A percentile compares a stretch with the other conserved stretches of the same genome.
Conservation (phyloP, 257 asterid species). For the Verbena officinalis region DNA sequence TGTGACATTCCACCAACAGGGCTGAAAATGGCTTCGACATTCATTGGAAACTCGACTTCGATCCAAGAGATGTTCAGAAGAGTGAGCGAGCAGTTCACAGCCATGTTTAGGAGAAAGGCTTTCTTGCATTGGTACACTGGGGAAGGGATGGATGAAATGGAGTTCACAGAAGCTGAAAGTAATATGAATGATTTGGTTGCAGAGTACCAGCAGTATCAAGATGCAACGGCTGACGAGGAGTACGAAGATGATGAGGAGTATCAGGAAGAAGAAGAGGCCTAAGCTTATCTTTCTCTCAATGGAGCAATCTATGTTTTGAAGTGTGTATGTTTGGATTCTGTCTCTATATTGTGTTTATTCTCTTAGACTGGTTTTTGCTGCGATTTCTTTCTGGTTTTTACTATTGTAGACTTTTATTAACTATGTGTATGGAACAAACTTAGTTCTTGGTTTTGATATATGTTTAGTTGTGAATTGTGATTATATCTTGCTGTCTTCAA, state of each 20-base stretch:
- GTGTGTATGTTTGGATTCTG: slow-evolving; percentile 25
- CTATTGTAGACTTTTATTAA: background rate
- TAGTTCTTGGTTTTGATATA: background rate
- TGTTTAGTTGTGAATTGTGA: background rate
- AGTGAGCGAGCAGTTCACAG: slow-evolving; percentile 55
- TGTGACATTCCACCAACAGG: slow-evolving; percentile 60
- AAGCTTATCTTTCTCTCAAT: background rate
- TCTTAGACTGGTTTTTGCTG: slow-evolving; percentile 11
- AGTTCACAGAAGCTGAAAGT: slow-evolving; percentile 54
- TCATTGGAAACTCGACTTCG: slow-evolving; percentile 51
- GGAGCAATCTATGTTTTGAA: background rate
- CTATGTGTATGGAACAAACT: background rate
- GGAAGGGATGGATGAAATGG: slow-evolving; percentile 60
- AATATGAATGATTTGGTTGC: slow-evolving; percentile 57
- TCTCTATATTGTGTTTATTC: background rate
- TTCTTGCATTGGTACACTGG: slow-evolving; percentile 55
- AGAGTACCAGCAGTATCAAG: slow-evolving; percentile 59
- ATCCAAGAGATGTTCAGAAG: slow-evolving; percentile 60
- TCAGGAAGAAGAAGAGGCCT: slow-evolving; percentile 42
- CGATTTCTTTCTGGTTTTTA: slow-evolving; percentile 15
- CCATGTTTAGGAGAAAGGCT: slow-evolving; percentile 55
- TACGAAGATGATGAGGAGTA: slow-evolving; percentile 40
- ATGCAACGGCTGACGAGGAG: slow-evolving; percentile 59
- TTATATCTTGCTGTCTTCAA: background rate
- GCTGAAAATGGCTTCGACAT: slow-evolving; percentile 51